Evolutionary conservation across 148 eudicot genomes (phyloP), one percentile per base, ranked within the genome.

Genomic region (Dysphania ambrosioides): DNA sequence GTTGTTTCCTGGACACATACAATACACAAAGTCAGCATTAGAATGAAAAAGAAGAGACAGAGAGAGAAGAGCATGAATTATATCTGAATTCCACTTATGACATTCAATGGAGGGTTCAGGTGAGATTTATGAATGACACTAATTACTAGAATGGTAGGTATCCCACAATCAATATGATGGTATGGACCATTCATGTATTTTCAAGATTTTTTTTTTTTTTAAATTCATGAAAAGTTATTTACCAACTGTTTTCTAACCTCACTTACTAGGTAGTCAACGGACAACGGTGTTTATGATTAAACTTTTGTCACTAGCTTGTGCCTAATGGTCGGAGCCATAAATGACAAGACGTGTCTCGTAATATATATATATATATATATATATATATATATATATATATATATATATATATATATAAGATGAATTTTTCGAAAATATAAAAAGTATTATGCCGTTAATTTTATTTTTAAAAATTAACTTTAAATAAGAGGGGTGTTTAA

Each of bases 201-300:
- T 35, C 44, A n/a, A 55, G 31, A 47, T 47, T 11, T 47, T 16
- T 47, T 47, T 56, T 35, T 36, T 36, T n/a, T 19, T 35, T 23
- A 23, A 16, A 47, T 16, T n/a, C n/a, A n/a, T n/a, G n/a, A n/a
- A n/a, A n/a, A n/a, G n/a, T n/a, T n/a, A n/a, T n/a, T 41, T 41
- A 61, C 67, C 40, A 73, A 64, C 70, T 42, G 58, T 62, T 61
- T 53, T 24, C 76, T n/a, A 60, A 60, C 76, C 12, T 61, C 65
- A 62, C 42, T 61, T 41, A 27, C 40, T 65, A 51, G 77, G 3
- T 42, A 42, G 21, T 15, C 18, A 47, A 47, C 5, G 53, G 47
- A 42, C 9, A 15, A 47, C 70, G 64, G 49, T 40, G 6, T 15
- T 29, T 47, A 12, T 26, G 15, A 19, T 73, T 73, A 44, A 36